These are phyloP conservation scores for Clitoria ternatea DNA, from an alignment of 306 rosid genomes.

Conservation along the genomic window DNA sequence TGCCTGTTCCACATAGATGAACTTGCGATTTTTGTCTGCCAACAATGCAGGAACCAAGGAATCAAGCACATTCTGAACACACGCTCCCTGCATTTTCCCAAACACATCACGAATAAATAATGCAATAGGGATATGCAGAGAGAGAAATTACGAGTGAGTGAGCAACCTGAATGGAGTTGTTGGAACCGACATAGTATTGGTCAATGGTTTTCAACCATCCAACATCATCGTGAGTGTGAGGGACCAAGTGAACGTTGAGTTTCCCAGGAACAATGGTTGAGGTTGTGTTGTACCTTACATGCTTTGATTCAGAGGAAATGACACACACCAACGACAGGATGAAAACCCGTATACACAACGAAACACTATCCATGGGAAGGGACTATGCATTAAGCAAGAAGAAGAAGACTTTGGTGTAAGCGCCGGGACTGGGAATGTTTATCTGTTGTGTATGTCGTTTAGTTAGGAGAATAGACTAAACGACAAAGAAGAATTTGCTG, in stretches of 20 bases:
- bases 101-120: background rate
- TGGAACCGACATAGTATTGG: slow-evolving; percentile 84
- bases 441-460: background rate
- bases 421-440: background rate
- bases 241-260: slow-evolving; percentile 72
- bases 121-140: background rate
- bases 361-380: slow-evolving; percentile 27
- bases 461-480: too few relatives aligned
- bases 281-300: slow-evolving; percentile 56
- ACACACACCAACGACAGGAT: slow-evolving; percentile 7
- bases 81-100: slow-evolving; percentile 48
- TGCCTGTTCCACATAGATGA: slow-evolving; percentile 77
- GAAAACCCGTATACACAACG: slow-evolving; percentile 2
- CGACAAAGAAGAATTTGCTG: too few relatives aligned
- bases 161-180: slow-evolving; percentile 66
- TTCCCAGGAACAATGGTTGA: slow-evolving; percentile 50
- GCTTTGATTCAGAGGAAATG: slow-evolving; percentile 39
- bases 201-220: slow-evolving; percentile 91
- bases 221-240: slow-evolving; percentile 78
- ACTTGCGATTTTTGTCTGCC: slow-evolving; percentile 76
- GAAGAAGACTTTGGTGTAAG: background rate
- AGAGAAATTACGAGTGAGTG: background rate
- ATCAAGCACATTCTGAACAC: slow-evolving; percentile 82
- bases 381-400: too few relatives aligned
- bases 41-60: slow-evolving; percentile 58